Evolutionary conservation across 2,329 filamentous ascomycete genomes (phyloP).

Genomic region (Fusarium albidum): DNA sequence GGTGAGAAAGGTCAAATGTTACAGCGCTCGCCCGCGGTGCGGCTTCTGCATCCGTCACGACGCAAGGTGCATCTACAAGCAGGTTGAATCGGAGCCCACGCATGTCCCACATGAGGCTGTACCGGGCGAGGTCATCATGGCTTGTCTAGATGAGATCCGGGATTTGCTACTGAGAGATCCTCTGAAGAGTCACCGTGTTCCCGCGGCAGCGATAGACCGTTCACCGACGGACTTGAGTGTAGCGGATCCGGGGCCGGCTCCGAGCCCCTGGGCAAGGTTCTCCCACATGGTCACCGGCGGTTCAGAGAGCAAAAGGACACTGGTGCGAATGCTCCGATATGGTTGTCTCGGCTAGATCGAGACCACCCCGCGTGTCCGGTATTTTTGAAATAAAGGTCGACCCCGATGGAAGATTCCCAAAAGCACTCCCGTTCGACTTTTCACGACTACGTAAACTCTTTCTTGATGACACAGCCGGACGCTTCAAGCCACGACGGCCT

Average conservation of each 20-base stretch:
- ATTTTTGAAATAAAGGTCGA: no score
- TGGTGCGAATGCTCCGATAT: no score
- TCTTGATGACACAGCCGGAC: no score
- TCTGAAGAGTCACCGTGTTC: not conserved
- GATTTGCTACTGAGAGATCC: constrained; percentile 1
- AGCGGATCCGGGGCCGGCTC: no score
- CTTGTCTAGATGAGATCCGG: constrained; percentile 16
- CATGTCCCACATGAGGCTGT: not conserved
- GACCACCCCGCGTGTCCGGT: no score
- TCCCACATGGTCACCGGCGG: not conserved
- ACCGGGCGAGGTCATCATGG: constrained; percentile 8
- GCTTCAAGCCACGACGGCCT: no score
- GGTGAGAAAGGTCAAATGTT: constrained; percentile 16
- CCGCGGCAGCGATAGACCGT: no score
- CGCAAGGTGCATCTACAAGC: constrained; percentile 18
- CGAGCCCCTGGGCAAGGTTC: not conserved
- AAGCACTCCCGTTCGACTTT: no score
- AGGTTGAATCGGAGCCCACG: not conserved
- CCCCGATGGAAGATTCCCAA: no score
- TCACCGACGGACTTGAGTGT: no score
- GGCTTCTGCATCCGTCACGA: constrained; percentile 13
- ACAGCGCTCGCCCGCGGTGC: constrained; percentile 18
- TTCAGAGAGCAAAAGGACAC: not conserved
- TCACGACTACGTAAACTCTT: no score
- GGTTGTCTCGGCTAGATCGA: no score